These are phyloP conservation scores for Lolium perenne DNA, from an alignment of 176 grass and related monocot genomes.

Conservation along the genomic window DNA sequence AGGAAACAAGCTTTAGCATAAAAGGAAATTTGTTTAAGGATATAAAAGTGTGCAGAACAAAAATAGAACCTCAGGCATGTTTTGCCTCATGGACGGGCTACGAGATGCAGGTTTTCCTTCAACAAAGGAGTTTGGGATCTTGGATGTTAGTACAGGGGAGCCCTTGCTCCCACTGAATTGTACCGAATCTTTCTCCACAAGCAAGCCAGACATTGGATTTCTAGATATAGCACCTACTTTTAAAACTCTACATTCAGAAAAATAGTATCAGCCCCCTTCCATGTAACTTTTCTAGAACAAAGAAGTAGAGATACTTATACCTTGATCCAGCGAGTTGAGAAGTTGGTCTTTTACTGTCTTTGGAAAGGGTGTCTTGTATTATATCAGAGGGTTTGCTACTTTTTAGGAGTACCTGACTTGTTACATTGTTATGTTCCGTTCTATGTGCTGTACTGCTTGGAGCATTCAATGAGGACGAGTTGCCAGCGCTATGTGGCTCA, in stretches of 20 bases:
- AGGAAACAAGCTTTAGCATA: slow-evolving; percentile 36
- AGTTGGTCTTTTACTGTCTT: slow-evolving; percentile 46
- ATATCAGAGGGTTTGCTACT: slow-evolving; percentile 43
- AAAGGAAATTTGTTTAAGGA: slow-evolving; percentile 26
- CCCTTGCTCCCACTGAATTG: slow-evolving; percentile 48
- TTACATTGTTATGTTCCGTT: slow-evolving; percentile 41
- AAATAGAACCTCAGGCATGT: slow-evolving; percentile 57
- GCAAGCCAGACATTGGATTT: slow-evolving; percentile 45
- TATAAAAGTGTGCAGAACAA: slow-evolving; percentile 33
- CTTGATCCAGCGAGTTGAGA: slow-evolving; percentile 55
- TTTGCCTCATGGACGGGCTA: slow-evolving; percentile 63
- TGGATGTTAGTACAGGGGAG: slow-evolving; percentile 44
- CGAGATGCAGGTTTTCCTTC: slow-evolving; percentile 54
- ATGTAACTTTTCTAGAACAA: slow-evolving; percentile 34
- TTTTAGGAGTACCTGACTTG: slow-evolving; percentile 44
- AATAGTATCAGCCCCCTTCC: slow-evolving; percentile 38
- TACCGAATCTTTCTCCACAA: slow-evolving; percentile 46
- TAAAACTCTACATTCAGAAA: slow-evolving; percentile 51
- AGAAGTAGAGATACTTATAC: slow-evolving; percentile 50
- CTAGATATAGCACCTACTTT: slow-evolving; percentile 57
- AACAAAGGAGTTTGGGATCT: slow-evolving; percentile 28
- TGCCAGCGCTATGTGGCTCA: slow-evolving; percentile 34
- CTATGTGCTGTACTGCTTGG: slow-evolving; percentile 44
- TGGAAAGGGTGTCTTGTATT: slow-evolving; percentile 46
- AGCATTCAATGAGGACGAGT: slow-evolving; percentile 44